Base-by-base conservation (phyloP, 495 filamentous ascomycete genomes). In the Aspergillus heteromorphus region DNA sequence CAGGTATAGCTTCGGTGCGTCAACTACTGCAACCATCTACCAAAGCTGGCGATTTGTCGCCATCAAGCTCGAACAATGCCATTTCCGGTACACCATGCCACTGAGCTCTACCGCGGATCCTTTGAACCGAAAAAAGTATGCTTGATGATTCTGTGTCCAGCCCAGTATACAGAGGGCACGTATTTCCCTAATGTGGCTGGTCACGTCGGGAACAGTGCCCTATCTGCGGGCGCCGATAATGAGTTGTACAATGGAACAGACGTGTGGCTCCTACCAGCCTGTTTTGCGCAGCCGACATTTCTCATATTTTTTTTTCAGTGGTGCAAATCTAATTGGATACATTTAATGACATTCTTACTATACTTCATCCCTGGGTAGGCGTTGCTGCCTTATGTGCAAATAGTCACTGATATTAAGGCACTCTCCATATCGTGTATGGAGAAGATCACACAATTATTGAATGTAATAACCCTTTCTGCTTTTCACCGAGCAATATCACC, bases 161-260 rank as follows among this genome's bases (percentile, higher is more conserved):
- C 25, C 49, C 49, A 30, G 10, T 51, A 34, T 34, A 29, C n/a
- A 4, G 20, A 29, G 19, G 21, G 27, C 21, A 51, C 49, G 49
- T 51, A 51, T 41, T 18, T 36, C 38, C 17, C 20, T 36, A 29
- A 25, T 20, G 49, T 42, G 36, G 36, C 17, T 51, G 27, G 49
- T 29, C 38, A 18, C 16, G 13, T 18, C 23, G 40, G 27, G 17
- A 9, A n/a, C 17, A 29, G 17, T 18, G 19, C 21, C 25, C 40
- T 41, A 18, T 41, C 36, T 23, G 36, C 16, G 5, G 40, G 40
- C 25, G 36, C 49, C 25, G 34, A 20, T 23, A 27, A 34, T 42
- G 49, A 42, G 36, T 42, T 51, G 49, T 51, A 41, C 49, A 49
- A 19, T n/a, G 6, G 8, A 4, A 38, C 34, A 38, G 34, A 38